phyloP scores from a whole-genome alignment of 768 basidiomycete species.

The Udeniomyces megalosporus region DNA sequence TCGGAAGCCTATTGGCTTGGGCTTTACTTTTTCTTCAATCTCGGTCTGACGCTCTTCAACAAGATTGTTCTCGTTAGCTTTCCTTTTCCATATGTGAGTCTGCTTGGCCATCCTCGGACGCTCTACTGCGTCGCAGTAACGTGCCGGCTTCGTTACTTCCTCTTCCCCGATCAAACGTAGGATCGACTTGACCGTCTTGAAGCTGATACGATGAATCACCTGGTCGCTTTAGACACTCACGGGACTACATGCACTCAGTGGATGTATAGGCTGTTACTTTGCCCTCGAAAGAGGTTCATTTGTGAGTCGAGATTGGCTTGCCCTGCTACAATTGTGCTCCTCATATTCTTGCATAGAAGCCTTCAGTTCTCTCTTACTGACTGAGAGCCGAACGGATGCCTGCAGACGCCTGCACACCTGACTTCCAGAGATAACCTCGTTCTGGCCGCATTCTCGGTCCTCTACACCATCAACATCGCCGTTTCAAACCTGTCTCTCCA shows the following conservation, averaged over 20 bases:
- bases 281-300: constrained; percentile 46
- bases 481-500: constrained; percentile 82
- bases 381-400: too few species aligned
- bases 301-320: constrained; percentile 27
- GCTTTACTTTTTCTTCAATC: constrained; percentile 80
- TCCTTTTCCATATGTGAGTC: constrained; percentile 69
- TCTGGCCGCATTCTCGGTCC: constrained; percentile 62
- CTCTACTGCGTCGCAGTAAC: too few species aligned
- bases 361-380: neutral
- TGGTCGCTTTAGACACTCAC: constrained; percentile 47
- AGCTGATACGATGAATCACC: too few species aligned
- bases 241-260: constrained; percentile 75
- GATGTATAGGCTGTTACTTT: constrained; percentile 59
- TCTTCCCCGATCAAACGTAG: too few species aligned
- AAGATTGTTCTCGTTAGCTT: constrained; percentile 80
- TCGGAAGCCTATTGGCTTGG: constrained; percentile 43
- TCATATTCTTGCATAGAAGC: too few species aligned
- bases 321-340: neutral
- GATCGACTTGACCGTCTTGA: too few species aligned
- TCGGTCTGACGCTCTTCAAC: constrained; percentile 85
- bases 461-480: constrained; percentile 88
- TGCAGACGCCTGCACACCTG: constrained; percentile 39
- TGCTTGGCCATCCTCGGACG: too few species aligned
- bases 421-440: constrained; percentile 41
- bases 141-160: too few species aligned